Evolutionary conservation across 139 green algal species (phyloP).

Genomic region (Volvox africanus): DNA sequence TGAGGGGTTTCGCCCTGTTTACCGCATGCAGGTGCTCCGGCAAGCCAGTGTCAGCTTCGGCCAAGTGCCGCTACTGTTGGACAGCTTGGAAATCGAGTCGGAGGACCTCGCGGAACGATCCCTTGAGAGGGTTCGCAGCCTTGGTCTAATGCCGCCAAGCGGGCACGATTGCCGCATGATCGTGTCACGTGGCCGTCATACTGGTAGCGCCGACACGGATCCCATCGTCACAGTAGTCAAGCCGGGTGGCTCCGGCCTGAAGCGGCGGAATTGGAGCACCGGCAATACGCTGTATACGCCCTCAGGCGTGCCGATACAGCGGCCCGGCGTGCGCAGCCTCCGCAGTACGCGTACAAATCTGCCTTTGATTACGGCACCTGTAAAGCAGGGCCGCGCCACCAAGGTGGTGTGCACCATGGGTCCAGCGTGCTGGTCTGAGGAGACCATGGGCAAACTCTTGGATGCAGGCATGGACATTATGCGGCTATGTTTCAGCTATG

Average conservation of each 20-base stretch:
- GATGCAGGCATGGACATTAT: conserved; percentile 79
- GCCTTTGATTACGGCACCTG: conserved; percentile 62
- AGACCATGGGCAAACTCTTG: conserved; percentile 71
- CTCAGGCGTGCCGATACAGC: conserved; percentile 54
- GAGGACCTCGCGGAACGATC: conserved; percentile 37
- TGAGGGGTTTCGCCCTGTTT: not conserved
- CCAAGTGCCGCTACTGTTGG: conserved; percentile 60
- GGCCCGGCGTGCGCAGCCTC: conserved; percentile 55
- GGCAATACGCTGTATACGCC: conserved; percentile 55
- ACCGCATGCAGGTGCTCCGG: conserved; percentile 53
- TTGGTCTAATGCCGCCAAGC: conserved; percentile 72
- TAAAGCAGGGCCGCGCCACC: conserved; percentile 53
- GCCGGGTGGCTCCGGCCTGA: conserved; percentile 50
- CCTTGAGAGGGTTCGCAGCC: conserved; percentile 1
- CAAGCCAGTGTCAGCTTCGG: conserved; percentile 61
- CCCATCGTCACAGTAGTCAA: conserved; percentile 55
- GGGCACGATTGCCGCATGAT: conserved; percentile 64
- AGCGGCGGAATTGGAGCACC: conserved; percentile 55
- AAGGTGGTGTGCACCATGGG: conserved; percentile 81
- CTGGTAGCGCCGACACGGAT: conserved; percentile 53
- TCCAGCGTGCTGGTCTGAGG: conserved; percentile 72
- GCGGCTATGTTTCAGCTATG: conserved; percentile 83
- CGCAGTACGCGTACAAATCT: conserved; percentile 73
- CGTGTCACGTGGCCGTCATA: conserved; percentile 38
- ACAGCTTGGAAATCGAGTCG: conserved; percentile 3